Evolutionary conservation across 1,284 basidiomycete genomes (phyloP).

Genomic region (Microbotryum intermedium): DNA sequence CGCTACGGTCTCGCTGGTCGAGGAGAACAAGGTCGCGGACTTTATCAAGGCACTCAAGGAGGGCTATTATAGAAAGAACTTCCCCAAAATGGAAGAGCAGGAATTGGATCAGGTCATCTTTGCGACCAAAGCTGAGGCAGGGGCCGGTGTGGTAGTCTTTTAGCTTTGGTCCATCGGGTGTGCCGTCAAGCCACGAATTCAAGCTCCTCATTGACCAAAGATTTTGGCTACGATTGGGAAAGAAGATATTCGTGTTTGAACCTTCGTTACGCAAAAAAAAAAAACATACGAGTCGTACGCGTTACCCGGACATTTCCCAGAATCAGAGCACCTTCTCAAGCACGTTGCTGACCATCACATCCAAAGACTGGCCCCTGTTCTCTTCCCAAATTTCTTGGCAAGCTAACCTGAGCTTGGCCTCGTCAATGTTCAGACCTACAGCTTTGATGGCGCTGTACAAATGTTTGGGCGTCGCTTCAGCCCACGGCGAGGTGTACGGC

Average conservation of each 20-base stretch:
- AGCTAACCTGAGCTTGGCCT: too few species aligned
- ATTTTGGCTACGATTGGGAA: background rate
- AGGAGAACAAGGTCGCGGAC: slow-evolving; percentile 53
- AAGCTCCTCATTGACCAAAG: background rate
- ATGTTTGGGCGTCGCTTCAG: too few species aligned
- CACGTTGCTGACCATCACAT: background rate
- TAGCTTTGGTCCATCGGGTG: background rate
- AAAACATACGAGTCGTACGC: background rate
- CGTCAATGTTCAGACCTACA: too few species aligned
- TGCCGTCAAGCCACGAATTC: background rate
- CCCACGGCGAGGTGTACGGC: too few species aligned
- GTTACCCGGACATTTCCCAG: background rate
- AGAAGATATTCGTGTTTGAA: background rate
- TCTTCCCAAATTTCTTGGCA: background rate
- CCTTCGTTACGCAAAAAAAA: background rate
- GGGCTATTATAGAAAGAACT: slow-evolving; percentile 51
- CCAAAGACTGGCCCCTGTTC: background rate
- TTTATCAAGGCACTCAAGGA: slow-evolving; percentile 59
- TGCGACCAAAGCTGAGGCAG: slow-evolving; percentile 72
- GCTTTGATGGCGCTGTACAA: too few species aligned
- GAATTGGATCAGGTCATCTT: slow-evolving; percentile 62
- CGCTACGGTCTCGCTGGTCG: slow-evolving; percentile 72
- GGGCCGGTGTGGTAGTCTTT: slow-evolving; percentile 45
- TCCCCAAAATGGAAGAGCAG: slow-evolving; percentile 53
- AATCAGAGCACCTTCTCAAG: too few species aligned